These are phyloP conservation scores for Parsonsia alboflavescens DNA, from an alignment of 257 asterid genomes.

Conservation along the genomic window DNA sequence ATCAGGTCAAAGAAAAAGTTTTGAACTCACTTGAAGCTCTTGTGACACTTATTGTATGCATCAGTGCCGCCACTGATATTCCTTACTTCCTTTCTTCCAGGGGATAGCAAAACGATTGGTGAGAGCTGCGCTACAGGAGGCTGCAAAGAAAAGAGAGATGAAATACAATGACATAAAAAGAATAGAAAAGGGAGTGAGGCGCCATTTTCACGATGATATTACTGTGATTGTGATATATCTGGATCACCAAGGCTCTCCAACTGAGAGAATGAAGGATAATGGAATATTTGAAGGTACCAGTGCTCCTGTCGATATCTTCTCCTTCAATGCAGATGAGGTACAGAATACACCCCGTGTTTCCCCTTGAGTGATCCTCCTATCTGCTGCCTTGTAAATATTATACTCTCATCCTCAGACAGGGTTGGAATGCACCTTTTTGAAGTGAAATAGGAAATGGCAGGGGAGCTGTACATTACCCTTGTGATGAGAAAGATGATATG, in stretches of 20 bases:
- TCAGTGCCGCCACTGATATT: neutral
- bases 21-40: neutral
- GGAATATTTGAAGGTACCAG: slow-evolving; percentile 15
- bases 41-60: neutral
- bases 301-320: slow-evolving; percentile 33
- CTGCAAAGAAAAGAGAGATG: slow-evolving; percentile 38
- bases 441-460: neutral
- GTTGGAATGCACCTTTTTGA: neutral
- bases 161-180: slow-evolving; percentile 31
- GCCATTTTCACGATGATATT: slow-evolving; percentile 37
- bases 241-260: slow-evolving; percentile 23
- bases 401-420: slow-evolving; percentile 1
- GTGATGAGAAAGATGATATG: neutral
- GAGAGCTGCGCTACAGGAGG: slow-evolving; percentile 36
- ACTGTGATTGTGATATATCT: slow-evolving; percentile 35
- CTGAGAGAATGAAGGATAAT: slow-evolving; percentile 11
- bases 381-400: slow-evolving; percentile 15
- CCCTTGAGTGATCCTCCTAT: slow-evolving; percentile 16
- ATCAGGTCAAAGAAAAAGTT: neutral
- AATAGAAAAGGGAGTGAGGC: slow-evolving; percentile 33
- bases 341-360: slow-evolving; percentile 15
- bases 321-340: slow-evolving; percentile 25
- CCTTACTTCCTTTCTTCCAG: slow-evolving; percentile 17
- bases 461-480: slow-evolving; percentile 12
- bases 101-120: slow-evolving; percentile 41